Evolutionary conservation across 129 eudicot species (phyloP), one percentile per base, ranked within the genome.

Genomic region (Kitagawia praeruptora): DNA sequence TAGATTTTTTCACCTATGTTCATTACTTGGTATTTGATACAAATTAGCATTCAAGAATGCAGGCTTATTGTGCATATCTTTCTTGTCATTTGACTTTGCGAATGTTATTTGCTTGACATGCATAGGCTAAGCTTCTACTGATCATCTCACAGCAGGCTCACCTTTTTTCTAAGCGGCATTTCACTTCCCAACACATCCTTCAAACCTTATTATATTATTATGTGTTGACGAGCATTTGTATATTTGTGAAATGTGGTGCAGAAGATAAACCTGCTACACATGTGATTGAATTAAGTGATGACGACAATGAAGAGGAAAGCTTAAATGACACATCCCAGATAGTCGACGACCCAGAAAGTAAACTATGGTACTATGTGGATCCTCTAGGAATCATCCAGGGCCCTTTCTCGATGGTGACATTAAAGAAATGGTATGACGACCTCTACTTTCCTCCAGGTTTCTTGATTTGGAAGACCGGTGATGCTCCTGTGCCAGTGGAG

Each of bases 271-370:
- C 38, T 8, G 38, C 13, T 13, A 13, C 72, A 28, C 4, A 13
- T 38, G 89, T 93, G 78, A 89, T 91, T 69, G 91, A 89, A 45
- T 66, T 91, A 34, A 91, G 96, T 63, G 97, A 93, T 23, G 96
- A 90, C 40, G 96, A 91, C 31, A 83, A 73, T 40, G 54, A 61
- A 16, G 53, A 25, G 9, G 44, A 77, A 78, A 34, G 4, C 37
- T 46, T 51, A 41, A 31, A 46, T 49, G 21, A 61, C 16, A 39
- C 54, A 75, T 15, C 9, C 27, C 46, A 70, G 72, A 58, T 80
- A 21, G 70, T 47, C 1, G 82, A 80, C 54, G 38, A 78, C 74
- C 80, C 82, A 12, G 85, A 83, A 0, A 84, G 78, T 16, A 11
- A 15, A 75, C 56, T 84, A 54, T 94, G 98, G 98, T 76, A 84